Percentiles rank a stretch among this genome's conserved stretches.
phyloP scores from a whole-genome alignment of 805 yeast genomes.

The Candida argentea region DNA sequence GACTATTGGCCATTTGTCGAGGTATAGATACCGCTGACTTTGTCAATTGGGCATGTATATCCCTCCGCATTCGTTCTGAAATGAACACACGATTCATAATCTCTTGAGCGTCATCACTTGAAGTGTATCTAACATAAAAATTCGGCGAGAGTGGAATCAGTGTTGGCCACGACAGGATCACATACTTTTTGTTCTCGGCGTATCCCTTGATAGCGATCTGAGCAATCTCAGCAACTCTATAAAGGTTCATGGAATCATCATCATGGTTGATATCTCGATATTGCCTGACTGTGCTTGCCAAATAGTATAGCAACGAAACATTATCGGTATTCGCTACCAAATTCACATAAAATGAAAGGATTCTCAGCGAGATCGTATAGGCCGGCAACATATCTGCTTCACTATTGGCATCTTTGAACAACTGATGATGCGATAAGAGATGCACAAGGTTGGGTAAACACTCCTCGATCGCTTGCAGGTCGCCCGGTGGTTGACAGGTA shows the following conservation, averaged over 20 bases:
- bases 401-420: constrained; percentile 36
- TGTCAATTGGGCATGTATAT: too few species aligned
- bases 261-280: constrained; percentile 48
- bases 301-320: constrained; percentile 61
- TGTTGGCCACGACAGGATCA: constrained; percentile 73
- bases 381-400: constrained; percentile 28
- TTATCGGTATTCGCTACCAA: constrained; percentile 56
- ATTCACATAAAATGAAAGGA: constrained; percentile 50
- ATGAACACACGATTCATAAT: constrained; percentile 48
- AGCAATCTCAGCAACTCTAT: constrained; percentile 62
- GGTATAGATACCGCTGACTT: too few species aligned
- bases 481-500: constrained; percentile 20
- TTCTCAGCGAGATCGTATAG: constrained; percentile 45
- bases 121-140: constrained; percentile 50
- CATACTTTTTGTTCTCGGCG: constrained; percentile 55
- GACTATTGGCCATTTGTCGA: too few species aligned
- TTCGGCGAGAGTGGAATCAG: constrained; percentile 63
- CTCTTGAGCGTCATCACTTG: constrained; percentile 47
- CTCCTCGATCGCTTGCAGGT: constrained; percentile 49
- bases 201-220: constrained; percentile 54
- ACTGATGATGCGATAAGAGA: constrained; percentile 66
- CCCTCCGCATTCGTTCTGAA: constrained; percentile 34
- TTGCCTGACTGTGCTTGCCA: constrained; percentile 72
- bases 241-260: constrained; percentile 34
- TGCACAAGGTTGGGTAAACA: constrained; percentile 59